phyloP scores from a whole-genome alignment of 2,329 filamentous ascomycete species.

The Diplodia sapinea region DNA sequence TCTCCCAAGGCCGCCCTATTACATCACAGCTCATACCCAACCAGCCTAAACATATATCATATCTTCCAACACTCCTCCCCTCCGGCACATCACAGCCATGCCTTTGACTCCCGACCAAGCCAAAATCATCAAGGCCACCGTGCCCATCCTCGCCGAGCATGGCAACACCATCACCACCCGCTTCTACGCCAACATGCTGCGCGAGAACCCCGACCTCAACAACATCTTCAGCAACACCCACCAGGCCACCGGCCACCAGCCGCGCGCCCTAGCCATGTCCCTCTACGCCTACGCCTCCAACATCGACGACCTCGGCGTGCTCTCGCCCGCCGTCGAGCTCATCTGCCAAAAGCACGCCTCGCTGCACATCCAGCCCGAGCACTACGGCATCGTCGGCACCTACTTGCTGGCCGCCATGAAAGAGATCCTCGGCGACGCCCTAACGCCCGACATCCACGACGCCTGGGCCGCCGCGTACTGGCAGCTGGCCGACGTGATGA shows the following conservation, averaged over 20 bases:
- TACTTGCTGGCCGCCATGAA: constrained; percentile 72
- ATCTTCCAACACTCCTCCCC: not conserved
- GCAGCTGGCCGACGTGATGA: constrained; percentile 75
- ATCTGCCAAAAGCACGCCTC: constrained; percentile 80
- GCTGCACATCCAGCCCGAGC: constrained; percentile 69
- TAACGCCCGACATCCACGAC: constrained; percentile 67
- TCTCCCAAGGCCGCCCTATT: not conserved
- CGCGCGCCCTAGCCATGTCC: constrained; percentile 70
- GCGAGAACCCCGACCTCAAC: constrained; percentile 68
- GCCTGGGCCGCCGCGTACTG: constrained; percentile 77
- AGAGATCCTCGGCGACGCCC: constrained; percentile 68
- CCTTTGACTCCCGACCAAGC: constrained; percentile 65
- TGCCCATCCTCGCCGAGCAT: constrained; percentile 70
- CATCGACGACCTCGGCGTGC: constrained; percentile 69
- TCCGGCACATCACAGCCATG: not conserved
- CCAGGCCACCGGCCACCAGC: constrained; percentile 71
- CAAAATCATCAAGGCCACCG: constrained; percentile 70
- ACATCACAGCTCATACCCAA: constrained; percentile 1
- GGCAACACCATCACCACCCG: constrained; percentile 71
- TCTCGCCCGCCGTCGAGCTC: constrained; percentile 65
- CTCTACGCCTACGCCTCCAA: constrained; percentile 74
- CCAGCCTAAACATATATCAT: not conserved
- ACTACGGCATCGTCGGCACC: constrained; percentile 73
- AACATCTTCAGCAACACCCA: constrained; percentile 75
- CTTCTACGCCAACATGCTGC: constrained; percentile 74